Evolutionary conservation across 495 filamentous ascomycete species (phyloP), one percentile per base, ranked within the genome.

Genomic region (Achaetomiella virescens): DNA sequence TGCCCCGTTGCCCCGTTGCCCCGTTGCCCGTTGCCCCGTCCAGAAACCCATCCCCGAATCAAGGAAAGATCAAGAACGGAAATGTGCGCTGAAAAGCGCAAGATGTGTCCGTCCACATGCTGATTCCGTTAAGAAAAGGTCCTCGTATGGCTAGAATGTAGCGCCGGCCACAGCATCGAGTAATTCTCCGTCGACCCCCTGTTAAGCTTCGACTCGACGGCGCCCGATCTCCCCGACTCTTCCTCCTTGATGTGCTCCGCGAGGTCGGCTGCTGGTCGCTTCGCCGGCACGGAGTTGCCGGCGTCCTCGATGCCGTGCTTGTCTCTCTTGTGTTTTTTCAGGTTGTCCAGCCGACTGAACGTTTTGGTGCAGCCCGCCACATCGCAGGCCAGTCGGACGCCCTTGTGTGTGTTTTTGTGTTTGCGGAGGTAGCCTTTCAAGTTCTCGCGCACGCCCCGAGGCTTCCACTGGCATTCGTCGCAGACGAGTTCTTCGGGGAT

Each of bases 341-440:
- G 62, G 48, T 77, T 77, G 46, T 77, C 74, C 7, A 67, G 61
- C 7, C 74, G 66, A 27, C 71, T 75, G 54, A 77, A 77, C 8
- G 56, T 67, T 52, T 66, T 75, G 9, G 61, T 63, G 40, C 74
- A 77, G 20, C 58, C 61, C 6, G 42, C 36, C 15, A 66, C 61
- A 47, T 68, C 60, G 27, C 74, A 77, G 0, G 54, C 53, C 7
- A 71, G 44, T 11, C 69, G 55, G 14, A 69, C 46, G 2, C 69
- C 67, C 46, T 70, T 71, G 58, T 71, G 69, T 7, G 67, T 69
- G 50, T 71, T 71, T 21, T 71, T 71, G 53, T 71, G 69, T 22
- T 71, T 71, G 18, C 69, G 69, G 7, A 71, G 63, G 31, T 71
- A 71, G 12, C 69, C 69, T 35, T 67, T 71, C 2, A 71, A 52